Base-by-base conservation (phyloP, 495 filamentous ascomycete genomes). In the Pyrenopolyporus hunteri region DNA sequence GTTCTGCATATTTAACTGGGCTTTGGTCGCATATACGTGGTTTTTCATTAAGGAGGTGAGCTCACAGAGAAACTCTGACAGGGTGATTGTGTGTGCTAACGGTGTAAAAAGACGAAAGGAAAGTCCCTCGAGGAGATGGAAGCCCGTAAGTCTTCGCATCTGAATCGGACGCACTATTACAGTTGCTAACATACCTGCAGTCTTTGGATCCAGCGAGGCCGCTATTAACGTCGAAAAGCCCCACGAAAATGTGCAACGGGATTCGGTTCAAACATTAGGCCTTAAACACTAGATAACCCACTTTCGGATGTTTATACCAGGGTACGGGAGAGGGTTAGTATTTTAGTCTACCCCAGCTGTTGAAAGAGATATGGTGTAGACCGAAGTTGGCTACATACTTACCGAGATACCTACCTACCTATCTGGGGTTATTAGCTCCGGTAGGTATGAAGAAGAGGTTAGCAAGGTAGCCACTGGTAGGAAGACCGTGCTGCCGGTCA, bases 1-100 rank as follows among this genome's bases (percentile, higher is more conserved):
- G 76, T 83, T 84, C 63, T 76, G 75, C n/a, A 78, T 80, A 45
- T 82, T 85, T 69, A 80, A 78, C 45, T 68, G 76, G 51, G 37
- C 70, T 2, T 75, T 81, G 13, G 67, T 74, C 6, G 62, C 69
- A 0, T 80, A 80, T 39, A 77, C 79, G 6, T 76, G 67, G 31
- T 61, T 76, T 61, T 80, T 74, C 57, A 60, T 84, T 4, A 80
- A 81, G 40, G 82, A 83, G 60, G 60, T 64, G 62, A 70, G 63
- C 43, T 49, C 36, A 17, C 19, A 23, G 6, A 23, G 1, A 7
- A 5, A 37, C 1, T 10, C 25, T 1, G 2, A 6, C 3, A 6
- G 5, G 4, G 7, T 2, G 7, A 20, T 25, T 8, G 1, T 25
- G 20, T 11, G 37, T 53, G 26, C 45, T 64, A 48, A 58, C 28